Percentiles rank a stretch among this genome's conserved stretches.
phyloP scores from a whole-genome alignment of 768 basidiomycete genomes.

The Hysterangium stoloniferum region DNA sequence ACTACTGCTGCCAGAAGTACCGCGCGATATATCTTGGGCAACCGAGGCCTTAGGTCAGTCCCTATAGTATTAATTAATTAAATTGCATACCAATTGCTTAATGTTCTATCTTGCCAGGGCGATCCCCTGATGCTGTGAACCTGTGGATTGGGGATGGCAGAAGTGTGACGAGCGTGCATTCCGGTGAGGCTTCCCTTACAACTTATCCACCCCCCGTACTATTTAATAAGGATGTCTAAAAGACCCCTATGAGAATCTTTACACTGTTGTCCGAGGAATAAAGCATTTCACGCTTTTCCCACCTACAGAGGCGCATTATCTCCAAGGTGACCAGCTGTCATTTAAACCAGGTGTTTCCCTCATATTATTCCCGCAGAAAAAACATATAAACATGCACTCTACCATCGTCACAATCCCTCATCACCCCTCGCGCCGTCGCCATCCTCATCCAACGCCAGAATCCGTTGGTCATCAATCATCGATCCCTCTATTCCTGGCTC shows the following conservation, averaged over 20 bases:
- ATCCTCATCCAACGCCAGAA: constrained; percentile 19
- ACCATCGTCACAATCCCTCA: constrained; percentile 31
- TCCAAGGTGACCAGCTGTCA: constrained; percentile 49
- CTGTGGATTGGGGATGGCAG: constrained; percentile 80
- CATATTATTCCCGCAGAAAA: constrained; percentile 34
- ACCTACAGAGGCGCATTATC: constrained; percentile 81
- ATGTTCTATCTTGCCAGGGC: constrained; percentile 30
- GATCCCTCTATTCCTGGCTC: constrained; percentile 44
- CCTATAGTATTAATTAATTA: constrained; percentile 2
- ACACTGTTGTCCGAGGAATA: constrained; percentile 73
- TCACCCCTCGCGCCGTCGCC: constrained; percentile 26
- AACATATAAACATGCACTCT: constrained; percentile 59
- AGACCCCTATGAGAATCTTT: constrained; percentile 94
- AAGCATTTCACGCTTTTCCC: constrained; percentile 85
- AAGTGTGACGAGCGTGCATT: constrained; percentile 82
- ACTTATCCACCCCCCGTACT: background rate
- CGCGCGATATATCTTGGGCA: constrained; percentile 64
- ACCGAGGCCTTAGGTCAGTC: constrained; percentile 78
- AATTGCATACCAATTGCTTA: background rate
- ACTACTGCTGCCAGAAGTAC: constrained; percentile 56
- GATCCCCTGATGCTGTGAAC: constrained; percentile 80
- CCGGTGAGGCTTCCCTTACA: constrained; percentile 39
- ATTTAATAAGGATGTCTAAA: background rate
- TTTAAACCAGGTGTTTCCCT: background rate
- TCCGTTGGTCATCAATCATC: constrained; percentile 79